Evolutionary conservation across 1,284 basidiomycete genomes (phyloP).

Genomic region (Ganoderma lucidum): DNA sequence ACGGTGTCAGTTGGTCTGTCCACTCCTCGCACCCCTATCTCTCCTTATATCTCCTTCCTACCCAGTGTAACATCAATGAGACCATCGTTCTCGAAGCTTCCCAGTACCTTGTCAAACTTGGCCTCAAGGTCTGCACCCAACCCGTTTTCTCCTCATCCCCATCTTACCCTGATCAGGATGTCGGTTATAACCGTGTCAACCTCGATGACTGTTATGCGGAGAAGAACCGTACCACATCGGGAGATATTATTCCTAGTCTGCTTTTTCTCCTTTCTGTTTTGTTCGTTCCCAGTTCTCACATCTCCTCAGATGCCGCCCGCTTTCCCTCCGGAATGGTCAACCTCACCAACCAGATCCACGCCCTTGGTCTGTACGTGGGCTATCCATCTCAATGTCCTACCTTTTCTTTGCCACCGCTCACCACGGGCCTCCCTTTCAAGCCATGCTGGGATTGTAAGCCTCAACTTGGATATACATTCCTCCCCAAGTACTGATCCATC

Average conservation of each 20-base stretch:
- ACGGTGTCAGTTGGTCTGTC: conserved; percentile 33
- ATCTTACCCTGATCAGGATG: conserved; percentile 28
- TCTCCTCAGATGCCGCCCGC: conserved; percentile 37
- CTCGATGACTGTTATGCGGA: conserved; percentile 52
- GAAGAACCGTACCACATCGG: conserved; percentile 44
- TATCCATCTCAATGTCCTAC: neutral
- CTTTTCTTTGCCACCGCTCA: neutral
- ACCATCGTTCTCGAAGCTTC: conserved; percentile 46
- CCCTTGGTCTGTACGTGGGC: conserved; percentile 52
- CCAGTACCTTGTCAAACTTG: conserved; percentile 44
- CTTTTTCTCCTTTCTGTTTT: neutral
- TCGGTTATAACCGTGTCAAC: conserved; percentile 49
- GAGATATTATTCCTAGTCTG: conserved; percentile 45
- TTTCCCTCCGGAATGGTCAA: conserved; percentile 56
- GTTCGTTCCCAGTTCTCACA: neutral
- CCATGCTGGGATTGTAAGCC: conserved; percentile 44
- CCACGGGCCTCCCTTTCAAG: conserved; percentile 23
- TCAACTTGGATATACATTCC: neutral
- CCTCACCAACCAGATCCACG: conserved; percentile 54
- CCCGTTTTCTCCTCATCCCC: neutral
- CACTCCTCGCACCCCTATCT: neutral
- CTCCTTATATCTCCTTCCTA: neutral
- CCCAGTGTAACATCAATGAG: conserved; percentile 49
- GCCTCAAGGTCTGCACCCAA: conserved; percentile 36
- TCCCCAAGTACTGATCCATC: neutral